These are phyloP conservation scores for Geosiphon pyriformis DNA, from an alignment of 192 early-diverging fungal genomes.

Conservation along the genomic window DNA sequence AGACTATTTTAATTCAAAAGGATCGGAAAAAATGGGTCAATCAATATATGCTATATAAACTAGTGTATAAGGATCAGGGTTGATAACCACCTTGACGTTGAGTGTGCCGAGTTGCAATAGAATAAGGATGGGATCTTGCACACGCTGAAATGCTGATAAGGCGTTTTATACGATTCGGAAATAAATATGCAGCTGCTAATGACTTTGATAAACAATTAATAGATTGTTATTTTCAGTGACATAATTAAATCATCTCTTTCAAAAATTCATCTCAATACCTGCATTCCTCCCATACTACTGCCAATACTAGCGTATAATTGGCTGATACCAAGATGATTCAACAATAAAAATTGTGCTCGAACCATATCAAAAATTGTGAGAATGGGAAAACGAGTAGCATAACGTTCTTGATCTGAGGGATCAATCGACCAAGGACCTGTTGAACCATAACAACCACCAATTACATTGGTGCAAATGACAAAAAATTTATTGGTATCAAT, in stretches of 20 bases:
- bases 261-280: slow-evolving; percentile 32
- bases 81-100: slow-evolving; percentile 75
- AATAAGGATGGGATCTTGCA: slow-evolving; percentile 93
- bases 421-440: slow-evolving; percentile 86
- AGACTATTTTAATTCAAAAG: slow-evolving; percentile 45
- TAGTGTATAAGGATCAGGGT: neutral
- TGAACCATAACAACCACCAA: slow-evolving; percentile 95
- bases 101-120: slow-evolving; percentile 87
- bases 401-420: slow-evolving; percentile 66
- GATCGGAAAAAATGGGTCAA: too few species aligned
- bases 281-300: slow-evolving; percentile 95
- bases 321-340: slow-evolving; percentile 74
- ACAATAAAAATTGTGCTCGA: slow-evolving; percentile 83
- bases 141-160: slow-evolving; percentile 85
- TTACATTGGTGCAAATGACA: slow-evolving; percentile 93
- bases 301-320: slow-evolving; percentile 87
- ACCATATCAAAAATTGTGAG: slow-evolving; percentile 95
- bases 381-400: slow-evolving; percentile 87
- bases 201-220: slow-evolving; percentile 49
- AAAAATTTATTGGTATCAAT: slow-evolving; percentile 93
- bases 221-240: slow-evolving; percentile 7
- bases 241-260: neutral
- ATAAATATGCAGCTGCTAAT: slow-evolving; percentile 76
- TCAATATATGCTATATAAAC: too few species aligned
- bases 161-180: slow-evolving; percentile 75